Evolutionary conservation across 2,329 filamentous ascomycete species (phyloP), one percentile per base, ranked within the genome.

Genomic region (Eutypa lata): DNA sequence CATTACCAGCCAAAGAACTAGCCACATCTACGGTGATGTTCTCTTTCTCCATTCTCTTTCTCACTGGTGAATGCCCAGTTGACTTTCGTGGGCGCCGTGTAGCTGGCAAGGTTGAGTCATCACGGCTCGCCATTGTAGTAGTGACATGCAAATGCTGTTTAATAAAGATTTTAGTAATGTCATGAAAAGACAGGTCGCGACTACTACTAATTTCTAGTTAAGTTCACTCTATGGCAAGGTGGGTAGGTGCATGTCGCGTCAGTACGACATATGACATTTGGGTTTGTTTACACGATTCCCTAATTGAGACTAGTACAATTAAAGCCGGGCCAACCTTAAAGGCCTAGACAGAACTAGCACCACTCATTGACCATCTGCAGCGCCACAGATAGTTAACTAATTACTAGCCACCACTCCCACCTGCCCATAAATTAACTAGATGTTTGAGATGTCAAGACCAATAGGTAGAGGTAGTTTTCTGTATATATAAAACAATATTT

Each of bases 11-110:
- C 59, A 78, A 66, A 53, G 76, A 73, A 58, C 80, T 78, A 55
- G 77, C 80, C 52, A 88, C 70, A 60, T 90, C 86, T 43, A 86
- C 73, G 3, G 87, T 89, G 65, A 82, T 80, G 77, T 95, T 95
- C 68, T 95, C 90, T 71, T 91, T 91, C 64, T 90, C 87, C 58
- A 78, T 72, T 37, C 73, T 71, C 69, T 75, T 82, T 62, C 65
- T 77, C 70, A 71, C 81, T 63, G 70, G 83, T 60, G 76, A 83
- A 66, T 68, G 69, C 18, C 84, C 86, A 55, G 90, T 83, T n/a
- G 89, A 92, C 68, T 89, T 90, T 67, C 89, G 84, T 63, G 82
- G 71, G 50, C 82, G 77, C 61, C 83, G 77, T 59, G 77, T 79
- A 40, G 80, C 72, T 42, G 82, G 81, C 53, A 83, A 59, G n/a